Evolutionary conservation across 2,329 filamentous ascomycete species (phyloP), one percentile per base, ranked within the genome.

Genomic region (Bipolaris oryzae): DNA sequence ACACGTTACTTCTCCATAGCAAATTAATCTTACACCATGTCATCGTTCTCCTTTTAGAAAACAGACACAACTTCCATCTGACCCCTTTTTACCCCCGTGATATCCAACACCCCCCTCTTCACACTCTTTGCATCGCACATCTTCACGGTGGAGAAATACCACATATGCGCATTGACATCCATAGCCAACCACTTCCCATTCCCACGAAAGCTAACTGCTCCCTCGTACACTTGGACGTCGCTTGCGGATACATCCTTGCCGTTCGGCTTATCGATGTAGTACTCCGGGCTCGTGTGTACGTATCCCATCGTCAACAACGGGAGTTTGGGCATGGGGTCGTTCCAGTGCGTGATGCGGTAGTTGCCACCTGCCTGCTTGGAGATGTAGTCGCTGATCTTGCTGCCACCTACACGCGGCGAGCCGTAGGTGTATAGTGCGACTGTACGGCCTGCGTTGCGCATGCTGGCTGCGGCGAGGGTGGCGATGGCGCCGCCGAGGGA

Each of bases 271-370:
- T 63, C 61, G 50, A 78, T 75, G 45, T 77, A 91, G 75, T 87
- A 91, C 78, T 92, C 89, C 2, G 89, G 87, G 25, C 80, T 85
- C 11, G 86, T 83, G 74, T 92, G 89, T 39, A 83, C 80, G 77
- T 86, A 92, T 35, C 83, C 83, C 59, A 87, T 75, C 35, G 81
- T 56, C 13, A 87, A 75, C 10, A 87, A 82, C 1, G 89, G 89
- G 16, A 92, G 78, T 33, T 85, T 82, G 0, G 89, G 87, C 2
- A 92, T 84, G 1, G 87, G 85, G 72, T 92, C 89, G 67, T 85
- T 81, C 48, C 74, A 76, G 74, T 92, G 88, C 1, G 89, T 91
- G 50, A 91, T 77, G 59, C 89, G 86, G 76, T 82, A 88, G 68
- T 88, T 83, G 45, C 74, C 76, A 50, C 79, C 76, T 3, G 77